Evolutionary conservation across 345 rosid species (phyloP), one percentile per base, ranked within the genome.

Genomic region (Citrus maxima): DNA sequence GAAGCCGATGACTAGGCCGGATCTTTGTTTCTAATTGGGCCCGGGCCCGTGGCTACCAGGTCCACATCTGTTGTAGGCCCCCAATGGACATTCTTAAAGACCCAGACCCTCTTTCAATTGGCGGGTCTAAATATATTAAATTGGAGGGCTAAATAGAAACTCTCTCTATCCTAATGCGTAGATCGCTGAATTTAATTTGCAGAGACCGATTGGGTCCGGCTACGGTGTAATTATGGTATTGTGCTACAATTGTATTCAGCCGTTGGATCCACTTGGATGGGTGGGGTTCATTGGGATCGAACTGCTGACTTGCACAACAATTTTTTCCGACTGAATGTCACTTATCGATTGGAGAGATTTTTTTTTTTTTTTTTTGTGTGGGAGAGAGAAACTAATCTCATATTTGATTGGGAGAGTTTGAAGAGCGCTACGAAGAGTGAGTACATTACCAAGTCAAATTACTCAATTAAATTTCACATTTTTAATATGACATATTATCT

Each of bases 201-300:
- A 56, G 10, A 21, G 60, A 5, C 0, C 0, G 59, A 55, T 1
- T 54, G 21, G 3, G 30, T 28, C 30, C 30, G 0, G 0, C 1
- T 28, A 28, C 30, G 2, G 30, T 28, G 30, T 0, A 28, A 28
- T 1, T 28, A 2, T 28, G 2, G 2, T 28, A 28, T 2, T 0
- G 2, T 28, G 2, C 0, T 2, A 30, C 0, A 30, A 0, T 30
- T 30, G 3, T 0, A 30, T 30, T 0, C 1, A 30, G 32, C 4
- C 0, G 32, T 30, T 30, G 32, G 30, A 30, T 2, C 0, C 30
- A 30, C 30, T 30, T 30, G 0, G 0, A 30, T 30, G 30, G 3
- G 30, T 30, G 0, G 30, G 30, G 3, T 2, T 2, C 3, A 30
- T 30, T 30, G 30, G 28, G 28, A 27, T 30, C 4, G 0, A 30